phyloP scores from a whole-genome alignment of 495 filamentous ascomycete genomes.

The Aspergillus nidulans region DNA sequence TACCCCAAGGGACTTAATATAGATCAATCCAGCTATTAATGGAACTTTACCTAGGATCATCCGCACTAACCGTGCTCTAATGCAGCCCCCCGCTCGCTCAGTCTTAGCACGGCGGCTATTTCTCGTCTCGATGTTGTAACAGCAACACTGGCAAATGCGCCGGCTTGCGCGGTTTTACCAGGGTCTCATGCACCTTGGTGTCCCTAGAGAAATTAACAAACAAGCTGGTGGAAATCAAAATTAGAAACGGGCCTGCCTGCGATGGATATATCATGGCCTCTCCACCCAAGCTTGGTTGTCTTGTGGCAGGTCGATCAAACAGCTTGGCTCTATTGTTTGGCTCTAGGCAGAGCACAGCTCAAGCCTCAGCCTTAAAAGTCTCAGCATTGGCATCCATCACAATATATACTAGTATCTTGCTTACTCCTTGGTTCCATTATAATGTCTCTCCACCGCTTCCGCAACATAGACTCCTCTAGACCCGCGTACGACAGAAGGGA shows the following conservation, averaged over 20 bases:
- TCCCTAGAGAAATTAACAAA: neutral
- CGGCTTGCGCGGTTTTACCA: neutral
- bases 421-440: slow-evolving; percentile 26
- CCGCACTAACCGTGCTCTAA: neutral
- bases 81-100: slow-evolving; percentile 4
- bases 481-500: slow-evolving; percentile 40
- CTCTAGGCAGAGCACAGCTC: neutral
- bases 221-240: neutral
- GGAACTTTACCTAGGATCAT: neutral
- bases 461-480: slow-evolving; percentile 16
- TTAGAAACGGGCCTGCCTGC: neutral
- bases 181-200: neutral
- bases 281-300: neutral
- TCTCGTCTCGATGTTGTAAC: neutral
- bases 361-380: neutral
- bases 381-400: neutral
- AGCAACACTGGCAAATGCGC: neutral
- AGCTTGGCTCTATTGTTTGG: neutral
- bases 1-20: slow-evolving; percentile 1
- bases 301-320: slow-evolving; percentile 8
- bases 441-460: slow-evolving; percentile 31
- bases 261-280: neutral
- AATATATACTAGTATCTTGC: neutral
- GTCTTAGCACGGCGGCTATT: slow-evolving; percentile 2
- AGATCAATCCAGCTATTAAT: slow-evolving; percentile 4